These are phyloP conservation scores for Penicillium concentricum DNA, from an alignment of 2,329 filamentous ascomycete genomes.

Conservation along the genomic window DNA sequence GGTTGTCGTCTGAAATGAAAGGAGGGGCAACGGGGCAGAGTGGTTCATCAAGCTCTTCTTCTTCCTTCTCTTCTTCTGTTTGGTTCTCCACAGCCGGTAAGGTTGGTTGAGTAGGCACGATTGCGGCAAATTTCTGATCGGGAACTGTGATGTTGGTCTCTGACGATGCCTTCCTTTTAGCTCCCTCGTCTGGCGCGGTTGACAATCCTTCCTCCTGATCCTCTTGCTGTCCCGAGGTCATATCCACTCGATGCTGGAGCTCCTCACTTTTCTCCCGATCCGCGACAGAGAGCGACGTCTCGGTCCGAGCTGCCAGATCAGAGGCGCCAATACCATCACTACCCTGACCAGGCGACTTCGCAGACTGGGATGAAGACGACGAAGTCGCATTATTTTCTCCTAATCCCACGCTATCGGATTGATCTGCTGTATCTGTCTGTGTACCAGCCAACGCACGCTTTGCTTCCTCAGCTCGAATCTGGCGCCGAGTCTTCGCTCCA, in stretches of 20 bases:
- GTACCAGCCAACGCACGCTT: constrained; percentile 9
- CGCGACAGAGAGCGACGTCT: constrained; percentile 24
- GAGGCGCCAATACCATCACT: constrained; percentile 5
- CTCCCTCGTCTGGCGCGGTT: constrained; percentile 20
- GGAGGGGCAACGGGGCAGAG: constrained; percentile 72
- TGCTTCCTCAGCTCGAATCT: constrained; percentile 23
- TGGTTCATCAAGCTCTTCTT: constrained; percentile 50
- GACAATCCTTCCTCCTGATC: constrained; percentile 26
- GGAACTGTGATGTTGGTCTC: constrained; percentile 27
- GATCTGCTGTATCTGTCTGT: background rate
- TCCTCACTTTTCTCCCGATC: constrained; percentile 18
- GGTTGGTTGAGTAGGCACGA: constrained; percentile 38
- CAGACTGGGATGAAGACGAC: background rate
- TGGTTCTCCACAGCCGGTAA: constrained; percentile 12
- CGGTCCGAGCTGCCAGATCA: constrained; percentile 20
- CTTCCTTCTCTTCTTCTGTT: constrained; percentile 34
- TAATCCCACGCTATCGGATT: background rate
- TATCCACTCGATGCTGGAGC: constrained; percentile 5
- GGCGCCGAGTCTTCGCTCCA: constrained; percentile 54
- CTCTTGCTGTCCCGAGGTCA: constrained; percentile 8
- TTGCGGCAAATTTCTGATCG: constrained; percentile 38
- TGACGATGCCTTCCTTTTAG: constrained; percentile 24
- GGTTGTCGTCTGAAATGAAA: constrained; percentile 70
- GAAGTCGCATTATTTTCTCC: constrained; percentile 2
- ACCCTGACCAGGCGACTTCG: background rate